A percentile compares a stretch with the other conserved stretches of the same genome.
Conservation (phyloP, 306 rosid species). For the Benincasa hispida region DNA sequence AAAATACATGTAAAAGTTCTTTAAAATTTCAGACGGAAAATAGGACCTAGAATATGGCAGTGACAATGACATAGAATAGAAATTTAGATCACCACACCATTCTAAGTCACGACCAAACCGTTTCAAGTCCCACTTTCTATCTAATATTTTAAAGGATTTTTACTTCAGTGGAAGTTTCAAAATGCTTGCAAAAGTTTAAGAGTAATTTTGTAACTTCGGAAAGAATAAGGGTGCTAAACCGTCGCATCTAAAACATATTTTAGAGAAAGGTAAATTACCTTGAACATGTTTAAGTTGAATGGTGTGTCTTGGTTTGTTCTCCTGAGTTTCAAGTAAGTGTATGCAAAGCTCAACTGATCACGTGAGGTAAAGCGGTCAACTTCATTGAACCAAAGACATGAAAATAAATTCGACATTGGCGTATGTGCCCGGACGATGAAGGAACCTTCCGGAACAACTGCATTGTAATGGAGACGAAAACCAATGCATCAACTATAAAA, state of each 20-base stretch:
- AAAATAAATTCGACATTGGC: constrained; percentile 81
- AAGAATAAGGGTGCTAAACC: too few relatives aligned
- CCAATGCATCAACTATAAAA: constrained; percentile 10
- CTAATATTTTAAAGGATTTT: too few relatives aligned
- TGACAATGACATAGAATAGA: too few relatives aligned
- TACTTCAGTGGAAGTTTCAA: too few relatives aligned
- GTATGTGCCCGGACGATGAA: constrained; percentile 89
- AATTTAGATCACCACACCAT: too few relatives aligned
- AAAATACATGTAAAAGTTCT: too few relatives aligned
- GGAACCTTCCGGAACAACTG: constrained; percentile 98
- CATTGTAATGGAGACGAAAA: constrained; percentile 7
- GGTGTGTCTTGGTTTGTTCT: constrained; percentile 64
- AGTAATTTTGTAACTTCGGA: too few relatives aligned
- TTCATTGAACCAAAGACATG: constrained; percentile 97
- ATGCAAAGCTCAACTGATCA: constrained; percentile 91
- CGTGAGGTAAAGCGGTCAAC: constrained; percentile 93
- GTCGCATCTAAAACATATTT: neutral
- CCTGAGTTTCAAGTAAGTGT: constrained; percentile 72
- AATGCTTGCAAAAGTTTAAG: too few relatives aligned
- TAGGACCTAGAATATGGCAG: too few relatives aligned
- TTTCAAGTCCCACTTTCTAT: too few relatives aligned
- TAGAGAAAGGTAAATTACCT: constrained; percentile 29
- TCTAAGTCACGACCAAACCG: too few relatives aligned
- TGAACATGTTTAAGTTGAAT: constrained; percentile 65
- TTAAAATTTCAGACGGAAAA: too few relatives aligned